Evolutionary conservation across 23 red algal species (phyloP).

Genomic region (Gracilaria domingensis): DNA sequence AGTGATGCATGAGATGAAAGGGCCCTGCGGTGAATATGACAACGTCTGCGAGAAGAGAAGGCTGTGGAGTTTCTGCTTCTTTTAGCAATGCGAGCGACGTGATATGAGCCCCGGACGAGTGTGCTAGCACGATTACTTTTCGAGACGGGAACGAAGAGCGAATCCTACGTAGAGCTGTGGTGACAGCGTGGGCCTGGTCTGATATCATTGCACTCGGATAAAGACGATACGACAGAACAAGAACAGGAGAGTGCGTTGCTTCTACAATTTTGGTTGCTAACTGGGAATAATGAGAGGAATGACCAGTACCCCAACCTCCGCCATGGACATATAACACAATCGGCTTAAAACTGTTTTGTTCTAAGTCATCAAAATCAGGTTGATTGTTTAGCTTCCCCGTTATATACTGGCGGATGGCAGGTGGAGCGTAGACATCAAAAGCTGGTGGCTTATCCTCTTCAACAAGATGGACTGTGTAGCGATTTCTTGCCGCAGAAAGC

Average conservation of each 20-base stretch:
- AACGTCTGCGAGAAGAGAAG: constrained; percentile 28
- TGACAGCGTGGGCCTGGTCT: constrained; percentile 30
- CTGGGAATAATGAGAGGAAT: constrained; percentile 47
- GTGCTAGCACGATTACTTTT: constrained; percentile 39
- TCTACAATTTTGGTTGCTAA: constrained; percentile 29
- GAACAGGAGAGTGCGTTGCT: constrained; percentile 4
- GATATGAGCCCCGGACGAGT: constrained; percentile 64
- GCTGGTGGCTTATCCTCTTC: neutral
- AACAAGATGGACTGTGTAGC: neutral
- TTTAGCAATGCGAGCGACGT: constrained; percentile 40
- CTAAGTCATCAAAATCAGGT: neutral
- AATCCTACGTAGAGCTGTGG: constrained; percentile 12
- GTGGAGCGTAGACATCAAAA: constrained; percentile 43
- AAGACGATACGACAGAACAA: constrained; percentile 43
- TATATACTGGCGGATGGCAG: neutral
- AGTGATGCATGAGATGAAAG: constrained; percentile 50
- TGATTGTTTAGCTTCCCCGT: neutral
- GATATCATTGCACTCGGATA: constrained; percentile 34
- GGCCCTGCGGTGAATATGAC: constrained; percentile 47
- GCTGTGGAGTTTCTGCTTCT: constrained; percentile 7
- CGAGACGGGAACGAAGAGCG: constrained; percentile 20
- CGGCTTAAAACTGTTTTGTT: neutral
- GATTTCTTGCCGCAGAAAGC: constrained; percentile 1
- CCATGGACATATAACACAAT: constrained; percentile 55
- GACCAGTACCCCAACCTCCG: constrained; percentile 53